Base-by-base conservation (phyloP, 1,284 basidiomycete species). In the Cutaneotrichosporon sp. region DNA sequence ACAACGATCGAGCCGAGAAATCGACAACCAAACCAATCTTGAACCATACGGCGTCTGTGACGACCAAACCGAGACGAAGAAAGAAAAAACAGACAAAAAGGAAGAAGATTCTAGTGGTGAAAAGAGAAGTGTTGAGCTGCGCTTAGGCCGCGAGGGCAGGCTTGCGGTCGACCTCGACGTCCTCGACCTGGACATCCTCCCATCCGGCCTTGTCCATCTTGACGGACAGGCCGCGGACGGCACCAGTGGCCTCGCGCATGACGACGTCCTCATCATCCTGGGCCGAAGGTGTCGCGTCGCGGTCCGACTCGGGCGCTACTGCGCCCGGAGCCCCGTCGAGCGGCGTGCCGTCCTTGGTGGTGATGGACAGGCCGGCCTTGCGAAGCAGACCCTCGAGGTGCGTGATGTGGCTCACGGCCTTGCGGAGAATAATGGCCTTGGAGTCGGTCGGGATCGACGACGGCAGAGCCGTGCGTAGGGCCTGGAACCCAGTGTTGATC, bases 391-490 rank as follows among this genome's bases (percentile, higher is more conserved):
- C 49, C 54, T 73, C 70, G n/a, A 73, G 62, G 22, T 66, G 57
- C 8, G 52, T 46, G 26, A 73, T 72, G 49, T 71, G 65, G 1
- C 60, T 52, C 12, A 72, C 70, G 10, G 72, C 72, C 58, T 73
- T 73, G 36, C 67, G 68, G 8, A 73, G 61, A 37, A 72, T 63
- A 50, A 72, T 66, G 4, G 72, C 72, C 57, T 73, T 73, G 13
- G 67, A 69, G 52, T 73, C 72, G 34, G 68, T 69, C 0, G 68
- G 56, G 5, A 68, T 52, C 13, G 68, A 54, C 7, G 55, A 55
- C 1, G 72, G 70, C 5, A 72, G 54, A 4, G 63, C 64, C 8
- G 54, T 38, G 0, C 72, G 66, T 2, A 73, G 61, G 8, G 62
- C 50, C 46, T 62, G 55, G 56, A 73, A 73, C 1, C 72, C 72